Percentiles rank a stretch among this genome's conserved stretches.
Evolutionary conservation across 306 rosid genomes (phyloP).

Genomic region (Castanea crenata): DNA sequence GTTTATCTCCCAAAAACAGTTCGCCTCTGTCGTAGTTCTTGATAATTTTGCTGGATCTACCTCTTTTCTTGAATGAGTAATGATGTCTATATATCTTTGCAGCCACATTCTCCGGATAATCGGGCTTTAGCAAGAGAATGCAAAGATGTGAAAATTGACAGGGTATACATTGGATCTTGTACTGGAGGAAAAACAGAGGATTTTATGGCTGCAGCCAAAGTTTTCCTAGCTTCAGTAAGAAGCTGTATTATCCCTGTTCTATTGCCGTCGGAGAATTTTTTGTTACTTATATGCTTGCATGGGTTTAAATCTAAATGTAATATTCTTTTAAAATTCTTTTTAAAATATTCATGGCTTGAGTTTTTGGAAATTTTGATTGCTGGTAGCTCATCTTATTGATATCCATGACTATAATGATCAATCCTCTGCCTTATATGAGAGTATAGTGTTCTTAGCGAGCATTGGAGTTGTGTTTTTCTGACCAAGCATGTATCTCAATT

Average conservation of each 20-base stretch:
- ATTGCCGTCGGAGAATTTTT: neutral
- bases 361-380: neutral
- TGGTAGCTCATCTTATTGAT: neutral
- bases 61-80: conserved; percentile 10
- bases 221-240: conserved; percentile 76
- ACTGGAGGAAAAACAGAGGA: conserved; percentile 92
- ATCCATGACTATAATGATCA: neutral
- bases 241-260: conserved; percentile 21
- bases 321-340: neutral
- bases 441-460: neutral
- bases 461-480: neutral
- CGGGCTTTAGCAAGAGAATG: conserved; percentile 93
- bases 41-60: neutral
- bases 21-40: neutral
- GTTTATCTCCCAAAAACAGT: neutral
- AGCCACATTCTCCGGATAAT: conserved; percentile 99
- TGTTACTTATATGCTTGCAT: neutral
- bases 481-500: neutral
- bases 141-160: conserved; percentile 91
- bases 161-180: conserved; percentile 94
- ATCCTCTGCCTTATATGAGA: neutral
- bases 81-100: conserved; percentile 25
- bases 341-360: neutral
- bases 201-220: conserved; percentile 83
- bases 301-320: neutral